phyloP scores from a whole-genome alignment of 257 asterid genomes.

The Ophiorrhiza pumila region DNA sequence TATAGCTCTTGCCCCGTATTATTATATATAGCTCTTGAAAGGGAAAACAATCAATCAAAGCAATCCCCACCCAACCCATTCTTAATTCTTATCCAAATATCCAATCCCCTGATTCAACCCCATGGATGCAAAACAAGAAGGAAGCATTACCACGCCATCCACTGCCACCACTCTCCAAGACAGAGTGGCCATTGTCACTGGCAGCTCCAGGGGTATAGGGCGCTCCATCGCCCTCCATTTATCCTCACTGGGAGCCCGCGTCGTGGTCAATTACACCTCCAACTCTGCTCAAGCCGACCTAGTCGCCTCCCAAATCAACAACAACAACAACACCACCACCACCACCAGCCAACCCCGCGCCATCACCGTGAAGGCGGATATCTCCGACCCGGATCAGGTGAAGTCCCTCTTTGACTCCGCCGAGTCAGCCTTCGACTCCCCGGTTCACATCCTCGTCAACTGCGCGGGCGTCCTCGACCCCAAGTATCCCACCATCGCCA shows the following conservation, averaged over 20 bases:
- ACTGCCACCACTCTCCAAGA: slow-evolving; percentile 17
- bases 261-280: slow-evolving; percentile 55
- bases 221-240: slow-evolving; percentile 47
- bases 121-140: not conserved
- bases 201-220: slow-evolving; percentile 41
- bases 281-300: slow-evolving; percentile 31
- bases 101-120: no score
- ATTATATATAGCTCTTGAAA: no score
- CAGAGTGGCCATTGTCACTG: slow-evolving; percentile 41
- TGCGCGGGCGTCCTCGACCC: slow-evolving; percentile 49
- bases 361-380: slow-evolving; percentile 46
- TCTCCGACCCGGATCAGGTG: slow-evolving; percentile 53
- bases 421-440: slow-evolving; percentile 42
- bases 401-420: slow-evolving; percentile 61
- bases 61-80: no score
- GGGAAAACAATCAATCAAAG: no score
- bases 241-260: slow-evolving; percentile 56
- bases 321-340: not conserved
- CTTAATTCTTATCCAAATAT: no score
- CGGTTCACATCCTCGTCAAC: slow-evolving; percentile 54
- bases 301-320: slow-evolving; percentile 31
- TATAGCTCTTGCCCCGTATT: no score
- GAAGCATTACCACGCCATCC: not conserved
- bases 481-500: slow-evolving; percentile 44
- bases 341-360: slow-evolving; percentile 21